phyloP scores from a whole-genome alignment of 805 yeast species.

The Metschnikowia continentalis region DNA sequence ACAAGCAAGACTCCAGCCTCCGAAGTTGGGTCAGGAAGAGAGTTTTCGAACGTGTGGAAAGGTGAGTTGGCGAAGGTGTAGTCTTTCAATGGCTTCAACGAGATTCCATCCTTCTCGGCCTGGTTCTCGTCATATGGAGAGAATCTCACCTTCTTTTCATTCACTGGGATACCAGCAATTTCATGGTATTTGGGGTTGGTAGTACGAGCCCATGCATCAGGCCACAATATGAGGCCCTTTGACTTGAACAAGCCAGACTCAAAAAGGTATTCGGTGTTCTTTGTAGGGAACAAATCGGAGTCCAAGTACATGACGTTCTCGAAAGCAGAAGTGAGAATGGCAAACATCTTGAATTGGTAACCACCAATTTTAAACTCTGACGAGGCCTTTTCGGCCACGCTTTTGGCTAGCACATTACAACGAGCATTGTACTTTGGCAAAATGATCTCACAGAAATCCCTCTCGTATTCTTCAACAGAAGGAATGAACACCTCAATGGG shows the following conservation, averaged over 20 bases:
- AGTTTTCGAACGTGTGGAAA: slow-evolving; percentile 58
- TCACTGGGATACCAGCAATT: slow-evolving; percentile 41
- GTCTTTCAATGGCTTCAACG: slow-evolving; percentile 20
- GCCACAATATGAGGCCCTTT: slow-evolving; percentile 55
- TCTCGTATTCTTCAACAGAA: slow-evolving; percentile 41
- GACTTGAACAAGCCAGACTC: slow-evolving; percentile 43
- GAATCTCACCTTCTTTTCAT: slow-evolving; percentile 32
- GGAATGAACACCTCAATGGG: slow-evolving; percentile 53
- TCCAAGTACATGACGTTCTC: slow-evolving; percentile 47
- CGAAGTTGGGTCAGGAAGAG: slow-evolving; percentile 62
- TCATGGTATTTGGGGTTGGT: slow-evolving; percentile 58
- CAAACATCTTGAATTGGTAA: slow-evolving; percentile 49
- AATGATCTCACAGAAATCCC: slow-evolving; percentile 40
- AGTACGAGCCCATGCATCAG: slow-evolving; percentile 68
- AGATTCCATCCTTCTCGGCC: slow-evolving; percentile 31
- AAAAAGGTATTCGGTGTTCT: slow-evolving; percentile 44
- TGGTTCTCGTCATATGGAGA: slow-evolving; percentile 31
- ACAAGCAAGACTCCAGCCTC: slow-evolving; percentile 70
- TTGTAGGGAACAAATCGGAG: slow-evolving; percentile 47
- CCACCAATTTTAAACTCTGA: slow-evolving; percentile 34
- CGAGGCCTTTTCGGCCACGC: slow-evolving; percentile 14
- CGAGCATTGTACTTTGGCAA: slow-evolving; percentile 43
- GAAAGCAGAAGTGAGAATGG: slow-evolving; percentile 60
- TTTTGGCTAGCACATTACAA: slow-evolving; percentile 42
- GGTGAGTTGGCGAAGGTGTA: slow-evolving; percentile 31